phyloP scores from a whole-genome alignment of 2,329 filamentous ascomycete genomes.

The Lithohypha guttulata region DNA sequence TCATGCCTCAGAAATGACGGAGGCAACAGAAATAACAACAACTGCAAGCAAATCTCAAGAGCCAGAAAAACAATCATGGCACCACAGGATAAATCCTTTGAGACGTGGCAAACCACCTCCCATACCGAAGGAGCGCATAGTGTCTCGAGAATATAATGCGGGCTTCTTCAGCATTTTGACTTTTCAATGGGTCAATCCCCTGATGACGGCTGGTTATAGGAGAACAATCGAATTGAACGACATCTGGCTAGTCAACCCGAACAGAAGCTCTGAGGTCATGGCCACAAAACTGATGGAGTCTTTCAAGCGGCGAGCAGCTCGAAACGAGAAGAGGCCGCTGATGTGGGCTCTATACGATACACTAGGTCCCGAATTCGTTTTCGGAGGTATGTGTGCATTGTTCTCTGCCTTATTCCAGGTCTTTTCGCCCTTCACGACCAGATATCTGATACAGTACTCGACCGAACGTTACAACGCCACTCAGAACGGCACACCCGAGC shows the following conservation, averaged over 20 bases:
- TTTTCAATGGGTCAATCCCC: slow-evolving; percentile 81
- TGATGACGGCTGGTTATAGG: slow-evolving; percentile 82
- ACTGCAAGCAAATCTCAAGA: slow-evolving; percentile 10
- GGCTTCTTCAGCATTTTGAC: slow-evolving; percentile 63
- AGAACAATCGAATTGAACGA: slow-evolving; percentile 73
- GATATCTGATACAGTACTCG: slow-evolving; percentile 79
- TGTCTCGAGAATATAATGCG: slow-evolving; percentile 62
- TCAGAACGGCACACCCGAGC: slow-evolving; percentile 41
- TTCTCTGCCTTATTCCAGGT: slow-evolving; percentile 63
- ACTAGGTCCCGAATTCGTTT: slow-evolving; percentile 71
- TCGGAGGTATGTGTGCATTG: slow-evolving; percentile 70
- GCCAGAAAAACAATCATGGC: slow-evolving; percentile 27
- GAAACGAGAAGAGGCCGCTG: slow-evolving; percentile 62
- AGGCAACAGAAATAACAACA: slow-evolving; percentile 32
- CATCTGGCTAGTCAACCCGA: slow-evolving; percentile 79
- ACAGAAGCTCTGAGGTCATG: slow-evolving; percentile 60
- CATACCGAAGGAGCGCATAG: slow-evolving; percentile 41
- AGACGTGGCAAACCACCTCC: slow-evolving; percentile 42
- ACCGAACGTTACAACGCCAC: slow-evolving; percentile 63
- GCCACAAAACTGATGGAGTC: slow-evolving; percentile 54
- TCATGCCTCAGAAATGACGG: slow-evolving; percentile 9
- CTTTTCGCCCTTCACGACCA: slow-evolving; percentile 71
- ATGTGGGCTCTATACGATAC: slow-evolving; percentile 76
- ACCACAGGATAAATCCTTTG: slow-evolving; percentile 33
- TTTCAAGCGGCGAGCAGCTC: slow-evolving; percentile 57